phyloP scores from a whole-genome alignment of 2,329 filamentous ascomycete species.

The Botrytis medusae region DNA sequence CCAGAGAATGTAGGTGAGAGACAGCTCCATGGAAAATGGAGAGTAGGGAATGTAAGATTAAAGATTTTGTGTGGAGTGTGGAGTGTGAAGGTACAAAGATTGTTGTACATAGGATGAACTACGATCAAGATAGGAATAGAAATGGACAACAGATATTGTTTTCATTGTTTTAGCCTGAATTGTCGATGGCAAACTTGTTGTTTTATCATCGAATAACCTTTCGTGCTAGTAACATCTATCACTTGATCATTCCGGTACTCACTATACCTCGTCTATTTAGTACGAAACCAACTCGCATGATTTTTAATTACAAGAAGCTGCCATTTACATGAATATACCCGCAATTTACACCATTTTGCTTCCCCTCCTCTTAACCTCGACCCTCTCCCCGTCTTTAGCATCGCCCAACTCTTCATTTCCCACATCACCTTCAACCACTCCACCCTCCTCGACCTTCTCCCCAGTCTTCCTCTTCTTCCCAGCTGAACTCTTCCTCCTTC shows the following conservation, averaged over 20 bases:
- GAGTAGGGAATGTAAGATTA: not conserved
- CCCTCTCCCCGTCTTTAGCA: not conserved
- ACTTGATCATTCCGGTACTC: not conserved
- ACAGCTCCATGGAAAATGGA: not conserved
- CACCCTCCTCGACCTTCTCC: not conserved
- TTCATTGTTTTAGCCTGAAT: not conserved
- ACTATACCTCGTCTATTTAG: not conserved
- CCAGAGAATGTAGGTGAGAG: not conserved
- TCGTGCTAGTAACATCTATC: not conserved
- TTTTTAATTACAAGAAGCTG: too few species aligned
- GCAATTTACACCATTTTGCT: slow-evolving; percentile 4
- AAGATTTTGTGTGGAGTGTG: too few species aligned
- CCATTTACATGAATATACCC: not conserved
- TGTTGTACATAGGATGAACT: not conserved
- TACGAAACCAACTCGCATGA: too few species aligned
- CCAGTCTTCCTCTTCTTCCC: slow-evolving; percentile 13
- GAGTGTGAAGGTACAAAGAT: not conserved
- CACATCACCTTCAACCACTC: not conserved
- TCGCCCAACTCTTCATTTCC: not conserved
- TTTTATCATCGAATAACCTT: not conserved
- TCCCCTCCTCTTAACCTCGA: not conserved
- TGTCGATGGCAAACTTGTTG: not conserved
- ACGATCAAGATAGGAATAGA: not conserved
- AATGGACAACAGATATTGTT: not conserved
- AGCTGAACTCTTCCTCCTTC: not conserved